Evolutionary conservation across 805 yeast species (phyloP).

Genomic region (Wickerhamomyces rabaulensis): DNA sequence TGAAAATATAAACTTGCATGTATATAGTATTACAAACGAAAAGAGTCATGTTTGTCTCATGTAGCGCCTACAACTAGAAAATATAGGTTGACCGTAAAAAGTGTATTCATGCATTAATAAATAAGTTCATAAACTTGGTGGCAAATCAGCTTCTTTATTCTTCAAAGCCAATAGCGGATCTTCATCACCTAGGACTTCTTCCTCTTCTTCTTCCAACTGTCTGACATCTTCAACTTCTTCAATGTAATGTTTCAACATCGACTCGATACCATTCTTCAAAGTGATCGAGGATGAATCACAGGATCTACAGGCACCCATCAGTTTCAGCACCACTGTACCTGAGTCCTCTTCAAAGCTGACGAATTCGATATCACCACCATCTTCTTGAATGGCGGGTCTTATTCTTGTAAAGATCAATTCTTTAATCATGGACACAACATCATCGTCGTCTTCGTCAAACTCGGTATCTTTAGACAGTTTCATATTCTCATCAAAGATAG

Average conservation of each 20-base stretch:
- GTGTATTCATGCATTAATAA: neutral
- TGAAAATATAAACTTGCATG: neutral
- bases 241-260: conserved; percentile 64
- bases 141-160: conserved; percentile 11
- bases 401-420: conserved; percentile 66
- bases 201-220: conserved; percentile 40
- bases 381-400: conserved; percentile 70
- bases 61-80: neutral
- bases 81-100: neutral
- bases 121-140: conserved; percentile 13
- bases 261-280: conserved; percentile 62
- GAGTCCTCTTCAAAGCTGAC: conserved; percentile 52
- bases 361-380: conserved; percentile 71
- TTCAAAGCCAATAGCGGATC: conserved; percentile 14
- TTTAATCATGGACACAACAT: conserved; percentile 59
- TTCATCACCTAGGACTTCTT: conserved; percentile 7
- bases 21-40: neutral
- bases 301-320: conserved; percentile 70
- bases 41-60: neutral
- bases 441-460: conserved; percentile 59
- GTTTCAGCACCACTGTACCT: conserved; percentile 54
- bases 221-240: conserved; percentile 60
- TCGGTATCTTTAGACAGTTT: conserved; percentile 31
- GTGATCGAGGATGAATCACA: conserved; percentile 65
- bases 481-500: conserved; percentile 38